A percentile compares a stretch with the other conserved stretches of the same genome.
Evolutionary conservation across 495 filamentous ascomycete species (phyloP).

Genomic region (Glonium stellatum): DNA sequence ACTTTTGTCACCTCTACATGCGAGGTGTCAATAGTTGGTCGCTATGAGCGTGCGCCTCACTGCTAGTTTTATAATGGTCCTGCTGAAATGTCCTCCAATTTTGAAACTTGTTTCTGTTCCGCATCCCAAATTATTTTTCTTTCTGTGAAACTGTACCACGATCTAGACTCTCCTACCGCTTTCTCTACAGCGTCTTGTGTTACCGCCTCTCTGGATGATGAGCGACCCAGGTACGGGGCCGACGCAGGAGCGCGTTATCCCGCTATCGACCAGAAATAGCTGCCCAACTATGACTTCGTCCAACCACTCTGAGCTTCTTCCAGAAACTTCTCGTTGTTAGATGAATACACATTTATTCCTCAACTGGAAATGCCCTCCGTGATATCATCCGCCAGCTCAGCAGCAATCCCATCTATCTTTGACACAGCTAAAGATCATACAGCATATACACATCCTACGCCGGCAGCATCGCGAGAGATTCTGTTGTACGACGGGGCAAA

Average conservation of each 20-base stretch:
- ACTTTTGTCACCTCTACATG: background rate
- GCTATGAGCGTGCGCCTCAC: background rate
- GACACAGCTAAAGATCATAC: background rate
- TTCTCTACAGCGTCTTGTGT: background rate
- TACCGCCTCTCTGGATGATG: background rate
- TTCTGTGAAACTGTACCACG: background rate
- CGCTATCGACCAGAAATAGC: background rate
- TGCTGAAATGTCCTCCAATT: background rate
- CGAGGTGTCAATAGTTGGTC: background rate
- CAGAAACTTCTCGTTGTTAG: background rate
- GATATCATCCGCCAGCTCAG: no score
- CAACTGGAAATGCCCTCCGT: background rate
- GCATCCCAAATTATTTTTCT: background rate
- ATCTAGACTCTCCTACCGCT: no score
- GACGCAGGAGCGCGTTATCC: background rate
- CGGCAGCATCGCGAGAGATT: background rate
- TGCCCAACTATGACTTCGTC: background rate
- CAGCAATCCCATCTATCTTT: background rate
- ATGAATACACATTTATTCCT: background rate
- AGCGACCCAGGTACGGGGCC: background rate
- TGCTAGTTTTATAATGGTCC: background rate
- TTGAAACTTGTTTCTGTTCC: background rate
- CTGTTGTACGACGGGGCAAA: background rate
- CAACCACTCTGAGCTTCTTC: background rate
- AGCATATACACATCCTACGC: background rate